phyloP scores from a whole-genome alignment of 2,329 filamentous ascomycete species.

The Ceratocystis cubensis region DNA sequence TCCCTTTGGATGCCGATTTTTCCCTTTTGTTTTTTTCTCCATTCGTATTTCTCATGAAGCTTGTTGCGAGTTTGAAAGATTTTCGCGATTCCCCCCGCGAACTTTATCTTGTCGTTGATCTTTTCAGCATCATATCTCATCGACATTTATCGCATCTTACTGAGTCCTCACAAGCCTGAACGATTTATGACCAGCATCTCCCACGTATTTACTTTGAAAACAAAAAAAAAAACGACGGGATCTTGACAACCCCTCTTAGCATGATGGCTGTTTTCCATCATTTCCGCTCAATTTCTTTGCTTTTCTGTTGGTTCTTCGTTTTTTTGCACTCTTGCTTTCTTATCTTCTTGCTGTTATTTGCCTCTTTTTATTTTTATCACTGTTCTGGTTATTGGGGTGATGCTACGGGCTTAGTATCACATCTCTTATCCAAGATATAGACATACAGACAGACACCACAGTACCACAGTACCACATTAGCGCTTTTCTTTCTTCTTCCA shows the following conservation, averaged over 20 bases:
- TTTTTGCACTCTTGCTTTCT: neutral
- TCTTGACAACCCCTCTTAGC: neutral
- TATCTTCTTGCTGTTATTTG: neutral
- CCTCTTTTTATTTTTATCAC: neutral
- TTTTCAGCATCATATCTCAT: neutral
- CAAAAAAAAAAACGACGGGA: neutral
- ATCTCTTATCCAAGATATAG: neutral
- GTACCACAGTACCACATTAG: slow-evolving; percentile 1
- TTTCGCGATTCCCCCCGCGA: neutral
- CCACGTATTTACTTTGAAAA: neutral
- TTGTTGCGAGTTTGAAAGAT: neutral
- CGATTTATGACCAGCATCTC: slow-evolving; percentile 2
- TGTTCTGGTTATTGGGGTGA: neutral
- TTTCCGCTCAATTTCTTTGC: neutral
- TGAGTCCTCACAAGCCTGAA: neutral
- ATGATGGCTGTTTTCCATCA: neutral
- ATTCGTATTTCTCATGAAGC: slow-evolving; percentile 2
- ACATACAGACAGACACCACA: slow-evolving; percentile 3
- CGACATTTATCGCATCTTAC: neutral
- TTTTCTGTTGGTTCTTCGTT: neutral
- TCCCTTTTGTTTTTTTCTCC: neutral
- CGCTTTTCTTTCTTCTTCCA: neutral
- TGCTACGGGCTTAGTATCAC: slow-evolving; percentile 4
- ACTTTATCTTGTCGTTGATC: neutral
- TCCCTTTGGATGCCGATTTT: neutral